These are phyloP conservation scores for Phytophthora europaea DNA, from an alignment of 352 stramenopile species.

Conservation along the genomic window DNA sequence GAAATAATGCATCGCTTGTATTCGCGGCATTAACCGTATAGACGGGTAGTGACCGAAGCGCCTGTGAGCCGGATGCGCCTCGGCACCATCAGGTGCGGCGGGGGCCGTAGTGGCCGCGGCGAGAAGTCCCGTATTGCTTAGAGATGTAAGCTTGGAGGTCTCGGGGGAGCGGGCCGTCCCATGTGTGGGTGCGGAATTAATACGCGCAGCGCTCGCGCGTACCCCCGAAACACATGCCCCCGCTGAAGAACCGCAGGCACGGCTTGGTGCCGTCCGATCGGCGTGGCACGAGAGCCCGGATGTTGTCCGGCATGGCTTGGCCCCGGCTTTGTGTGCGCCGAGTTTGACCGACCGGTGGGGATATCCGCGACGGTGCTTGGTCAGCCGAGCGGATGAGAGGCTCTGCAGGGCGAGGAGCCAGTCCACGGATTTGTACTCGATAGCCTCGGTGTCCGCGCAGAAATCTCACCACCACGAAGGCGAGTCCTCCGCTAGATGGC, in stretches of 20 bases:
- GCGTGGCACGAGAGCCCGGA: background rate
- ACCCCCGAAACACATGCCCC: background rate
- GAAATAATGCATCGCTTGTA: background rate
- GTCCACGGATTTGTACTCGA: background rate
- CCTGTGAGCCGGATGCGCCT: background rate
- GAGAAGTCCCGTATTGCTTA: background rate
- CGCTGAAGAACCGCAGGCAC: background rate
- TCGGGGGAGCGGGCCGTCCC: background rate
- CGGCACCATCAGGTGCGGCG: background rate
- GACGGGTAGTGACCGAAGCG: background rate
- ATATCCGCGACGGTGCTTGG: too few species aligned
- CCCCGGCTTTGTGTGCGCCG: background rate
- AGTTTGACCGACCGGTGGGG: too few species aligned
- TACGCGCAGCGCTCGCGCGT: background rate
- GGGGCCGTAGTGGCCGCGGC: background rate
- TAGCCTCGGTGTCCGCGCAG: background rate
- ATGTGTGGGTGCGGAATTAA: background rate
- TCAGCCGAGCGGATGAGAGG: background rate
- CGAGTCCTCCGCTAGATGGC: background rate
- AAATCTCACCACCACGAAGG: background rate
- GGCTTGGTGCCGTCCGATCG: background rate
- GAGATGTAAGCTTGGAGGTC: background rate
- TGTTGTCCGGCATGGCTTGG: background rate
- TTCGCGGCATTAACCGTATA: background rate
- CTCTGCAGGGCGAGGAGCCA: background rate